Evolutionary conservation across 1,284 basidiomycete genomes (phyloP).

Genomic region (Sphagnurus paluster): DNA sequence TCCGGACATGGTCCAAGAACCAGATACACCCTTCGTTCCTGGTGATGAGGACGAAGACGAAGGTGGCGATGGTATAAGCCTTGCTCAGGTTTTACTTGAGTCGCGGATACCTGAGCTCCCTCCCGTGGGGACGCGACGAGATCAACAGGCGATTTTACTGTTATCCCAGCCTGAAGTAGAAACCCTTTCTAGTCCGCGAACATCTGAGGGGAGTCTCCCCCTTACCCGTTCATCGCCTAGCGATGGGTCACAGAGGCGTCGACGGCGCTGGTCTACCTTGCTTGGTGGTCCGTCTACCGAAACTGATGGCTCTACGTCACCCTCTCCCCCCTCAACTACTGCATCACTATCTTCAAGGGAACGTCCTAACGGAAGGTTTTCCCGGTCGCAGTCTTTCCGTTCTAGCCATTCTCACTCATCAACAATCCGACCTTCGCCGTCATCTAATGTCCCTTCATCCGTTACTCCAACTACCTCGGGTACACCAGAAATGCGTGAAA

Average conservation of each 20-base stretch:
- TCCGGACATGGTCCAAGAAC: slow-evolving; percentile 27
- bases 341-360: slow-evolving; percentile 24
- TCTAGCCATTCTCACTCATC: slow-evolving; percentile 31
- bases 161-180: slow-evolving; percentile 38
- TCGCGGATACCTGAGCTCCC: slow-evolving; percentile 74
- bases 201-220: slow-evolving; percentile 42
- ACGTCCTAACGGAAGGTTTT: slow-evolving; percentile 22
- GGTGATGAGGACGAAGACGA: slow-evolving; percentile 70
- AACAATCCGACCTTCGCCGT: slow-evolving; percentile 24
- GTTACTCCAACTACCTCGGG: slow-evolving; percentile 29
- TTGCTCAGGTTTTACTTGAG: slow-evolving; percentile 72
- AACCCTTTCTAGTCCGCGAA: slow-evolving; percentile 45
- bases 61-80: slow-evolving; percentile 62
- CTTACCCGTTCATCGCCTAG: slow-evolving; percentile 17
- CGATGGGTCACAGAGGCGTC: slow-evolving; percentile 32
- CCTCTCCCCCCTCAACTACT: slow-evolving; percentile 16
- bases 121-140: slow-evolving; percentile 61
- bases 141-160: slow-evolving; percentile 69
- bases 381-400: slow-evolving; percentile 37
- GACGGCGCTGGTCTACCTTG: slow-evolving; percentile 54
- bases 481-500: slow-evolving; percentile 20
- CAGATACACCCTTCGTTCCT: slow-evolving; percentile 41
- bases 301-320: slow-evolving; percentile 15
- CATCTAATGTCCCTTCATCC: slow-evolving; percentile 25
- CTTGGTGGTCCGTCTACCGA: slow-evolving; percentile 29